Evolutionary conservation across 306 rosid species (phyloP).

Genomic region (Fragaria vesca): DNA sequence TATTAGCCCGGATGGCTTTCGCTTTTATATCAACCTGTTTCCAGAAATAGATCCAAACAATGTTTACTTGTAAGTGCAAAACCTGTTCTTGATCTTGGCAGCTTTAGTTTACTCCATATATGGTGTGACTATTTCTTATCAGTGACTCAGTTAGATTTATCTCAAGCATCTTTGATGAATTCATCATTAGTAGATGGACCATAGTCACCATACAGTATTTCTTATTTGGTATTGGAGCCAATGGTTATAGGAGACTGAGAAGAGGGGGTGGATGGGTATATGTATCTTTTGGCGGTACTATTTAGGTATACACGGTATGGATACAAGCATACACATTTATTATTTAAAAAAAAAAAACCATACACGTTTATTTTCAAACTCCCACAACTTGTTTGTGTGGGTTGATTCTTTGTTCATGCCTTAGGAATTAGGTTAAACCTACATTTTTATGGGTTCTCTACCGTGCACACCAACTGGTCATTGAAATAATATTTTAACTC

Average conservation of each 20-base stretch:
- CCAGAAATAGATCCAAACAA: conserved; percentile 57
- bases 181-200: not conserved
- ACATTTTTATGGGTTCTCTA: not conserved
- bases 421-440: not conserved
- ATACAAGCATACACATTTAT: not conserved
- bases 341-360: too few species aligned
- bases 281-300: not conserved
- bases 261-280: not conserved
- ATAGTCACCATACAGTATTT: not conserved
- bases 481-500: too few species aligned
- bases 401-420: not conserved
- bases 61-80: conserved; percentile 65
- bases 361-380: not conserved
- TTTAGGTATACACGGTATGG: not conserved
- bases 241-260: not conserved
- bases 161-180: not conserved
- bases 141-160: not conserved
- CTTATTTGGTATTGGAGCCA: not conserved
- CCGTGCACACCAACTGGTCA: not conserved
- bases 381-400: not conserved
- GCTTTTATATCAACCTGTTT: conserved; percentile 77
- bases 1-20: conserved; percentile 87
- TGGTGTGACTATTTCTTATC: not conserved
- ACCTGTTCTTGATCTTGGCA: conserved; percentile 2
- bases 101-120: not conserved